Percentiles rank a stretch among this genome's conserved stretches.
Conservation (phyloP, 176 grass and related monocot genomes). For the Sorghum bicolor region Sorghum_bicolor_NCBIv3 NC_012876.2:15928501-15929000, state of each 20-base stretch:
- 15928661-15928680: slow-evolving; percentile 80
- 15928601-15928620: slow-evolving; percentile 71
- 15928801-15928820: slow-evolving; percentile 32
- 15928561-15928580: slow-evolving; percentile 29
- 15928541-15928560: slow-evolving; percentile 26
- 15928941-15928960: slow-evolving; percentile 89
- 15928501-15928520: slow-evolving; percentile 12
- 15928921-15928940: slow-evolving; percentile 99
- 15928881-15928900: slow-evolving; percentile 44
- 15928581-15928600: slow-evolving; percentile 33
- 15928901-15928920: slow-evolving; percentile 98
- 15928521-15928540: not conserved
- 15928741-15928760: slow-evolving; percentile 90
- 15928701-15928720: slow-evolving; percentile 82
- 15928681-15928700: slow-evolving; percentile 80
- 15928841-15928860: not conserved
- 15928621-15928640: slow-evolving; percentile 46
- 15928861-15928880: not conserved
- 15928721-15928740: slow-evolving; percentile 79
- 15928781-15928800: slow-evolving; percentile 72
- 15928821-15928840: not conserved
- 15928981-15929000: slow-evolving; percentile 7
- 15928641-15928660: slow-evolving; percentile 42
- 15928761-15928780: slow-evolving; percentile 87
- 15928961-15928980: slow-evolving; percentile 91